Base-by-base conservation (phyloP, 2,329 filamentous ascomycete genomes). In the Fulvia fulva region DNA sequence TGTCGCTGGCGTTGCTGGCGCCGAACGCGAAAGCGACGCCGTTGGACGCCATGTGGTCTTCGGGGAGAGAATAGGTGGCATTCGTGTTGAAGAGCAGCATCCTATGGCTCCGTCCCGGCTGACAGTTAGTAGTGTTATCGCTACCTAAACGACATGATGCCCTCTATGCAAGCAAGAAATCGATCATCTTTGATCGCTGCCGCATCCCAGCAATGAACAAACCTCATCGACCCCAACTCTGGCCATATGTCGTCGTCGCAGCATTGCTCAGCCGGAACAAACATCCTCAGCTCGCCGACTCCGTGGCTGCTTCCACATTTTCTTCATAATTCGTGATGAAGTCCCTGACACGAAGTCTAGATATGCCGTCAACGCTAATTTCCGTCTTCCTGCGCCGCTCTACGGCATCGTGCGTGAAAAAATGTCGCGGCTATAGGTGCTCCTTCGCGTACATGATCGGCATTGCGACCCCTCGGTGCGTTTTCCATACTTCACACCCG, bases 1-100 rank as follows among this genome's bases (percentile, higher is more conserved):
- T n/a, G n/a, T n/a, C n/a, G n/a, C n/a, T n/a, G 30, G 19, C 30
- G 25, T 50, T 32, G 45, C 12, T 47, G 9, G 45, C 14, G 37
- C 51, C 51, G 51, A 53, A 44, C 30, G 22, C 30, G 51, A 53
- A 14, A 44, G 21, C 51, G 51, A 44, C 19, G 37, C 37, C 37
- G 37, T 41, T 41, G n/a, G 19, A 41, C 14, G 3, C 11, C 16
- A n/a, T n/a, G 37, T 41, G 37, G 16, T 4, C 37, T 41, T 41
- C 16, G 8, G n/a, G 7, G 16, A n/a, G 7, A 41, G 37, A 41
- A 41, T n/a, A 41, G 37, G 37, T 41, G 37, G 14, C 37, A 41
- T 19, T 41, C 14, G 16, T 41, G n/a, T n/a, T 14, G 9, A 16
- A 41, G 37, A 41, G 14, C 14, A n/a, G 14, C n/a, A 16, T 41